Evolutionary conservation across 441 rosid genomes (phyloP), one percentile per base, ranked within the genome.

Genomic region (Populus hybrid): DNA sequence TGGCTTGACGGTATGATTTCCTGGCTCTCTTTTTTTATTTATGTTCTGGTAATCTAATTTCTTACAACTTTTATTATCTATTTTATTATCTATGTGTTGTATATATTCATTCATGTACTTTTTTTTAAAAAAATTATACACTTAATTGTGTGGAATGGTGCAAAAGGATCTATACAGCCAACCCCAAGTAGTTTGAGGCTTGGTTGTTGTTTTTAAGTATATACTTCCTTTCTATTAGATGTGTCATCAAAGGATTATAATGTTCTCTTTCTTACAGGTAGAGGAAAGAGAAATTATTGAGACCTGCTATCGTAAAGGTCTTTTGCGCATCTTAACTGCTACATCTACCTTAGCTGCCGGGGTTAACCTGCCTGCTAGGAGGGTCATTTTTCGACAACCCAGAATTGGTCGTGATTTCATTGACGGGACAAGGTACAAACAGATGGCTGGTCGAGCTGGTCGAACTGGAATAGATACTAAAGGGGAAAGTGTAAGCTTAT

Each of bases 391-490:
- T 81, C 95, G 99, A 74, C 99, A 96, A 88, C 98, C 99, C 64
- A 89, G 94, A 82, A 88, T 96, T 84, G 99, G 99, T 71, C 85
- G 97, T 80, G 98, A 96, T 89, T 93, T 96, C 86, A 82, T 96
- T 81, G 99, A 96, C 83, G 98, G 98, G 76, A 96, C 98, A 81
- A 93, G 98, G 88, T 96, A 96, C 90, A 94, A 77, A 85, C 99
- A 96, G 89, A 96, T 96, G 99, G 90, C 98, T 68, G 99, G 99
- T 76, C 89, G 99, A 82, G 99, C 99, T 81, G 99, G 99, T 80
- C 93, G 98, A 80, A 94, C 98, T 77, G 99, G 99, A 81, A 96
- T 96, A 83, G 99, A 96, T 83, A 90, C 98, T 73, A 91, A 92
- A 88, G 99, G 99, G 76, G 98, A 96, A 92, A 96, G 99, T 88